phyloP scores from a whole-genome alignment of 1,284 basidiomycete genomes.

The Golubevia sp. region DNA sequence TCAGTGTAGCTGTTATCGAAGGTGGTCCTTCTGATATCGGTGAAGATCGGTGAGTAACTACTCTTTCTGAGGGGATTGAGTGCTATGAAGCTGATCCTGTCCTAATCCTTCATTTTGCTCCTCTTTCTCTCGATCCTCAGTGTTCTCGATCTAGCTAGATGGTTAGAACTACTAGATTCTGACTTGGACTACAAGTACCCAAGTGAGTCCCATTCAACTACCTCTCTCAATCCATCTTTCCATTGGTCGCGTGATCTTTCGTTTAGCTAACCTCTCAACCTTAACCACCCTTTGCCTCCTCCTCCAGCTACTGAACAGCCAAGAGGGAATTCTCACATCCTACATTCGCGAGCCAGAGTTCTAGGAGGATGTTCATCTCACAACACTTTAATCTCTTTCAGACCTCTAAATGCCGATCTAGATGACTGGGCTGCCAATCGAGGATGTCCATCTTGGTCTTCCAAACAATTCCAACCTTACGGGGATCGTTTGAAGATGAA shows the following conservation, averaged over 20 bases:
- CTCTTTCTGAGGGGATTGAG: not conserved
- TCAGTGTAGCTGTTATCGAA: constrained; percentile 60
- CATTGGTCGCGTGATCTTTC: no score
- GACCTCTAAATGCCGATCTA: constrained; percentile 60
- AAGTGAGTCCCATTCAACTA: not conserved
- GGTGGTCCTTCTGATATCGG: constrained; percentile 58
- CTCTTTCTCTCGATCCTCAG: not conserved
- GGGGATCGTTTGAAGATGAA: constrained; percentile 60
- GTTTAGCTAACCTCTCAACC: not conserved
- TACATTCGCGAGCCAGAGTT: constrained; percentile 58
- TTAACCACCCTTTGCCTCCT: not conserved
- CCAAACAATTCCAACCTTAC: constrained; percentile 51
- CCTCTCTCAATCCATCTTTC: no score
- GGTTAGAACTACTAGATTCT: constrained; percentile 61
- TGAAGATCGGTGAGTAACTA: constrained; percentile 28
- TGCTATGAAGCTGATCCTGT: not conserved
- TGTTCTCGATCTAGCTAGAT: constrained; percentile 57
- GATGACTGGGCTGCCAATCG: constrained; percentile 57
- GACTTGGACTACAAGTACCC: constrained; percentile 61
- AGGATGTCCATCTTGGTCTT: constrained; percentile 52
- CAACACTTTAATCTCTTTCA: constrained; percentile 62
- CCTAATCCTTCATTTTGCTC: constrained; percentile 5
- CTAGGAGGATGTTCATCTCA: constrained; percentile 62
- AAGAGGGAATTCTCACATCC: constrained; percentile 61
- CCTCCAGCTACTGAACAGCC: constrained; percentile 58